These are phyloP conservation scores for Fusarium pseudograminearum DNA, from an alignment of 2,329 filamentous ascomycete genomes.

Conservation along the genomic window DNA sequence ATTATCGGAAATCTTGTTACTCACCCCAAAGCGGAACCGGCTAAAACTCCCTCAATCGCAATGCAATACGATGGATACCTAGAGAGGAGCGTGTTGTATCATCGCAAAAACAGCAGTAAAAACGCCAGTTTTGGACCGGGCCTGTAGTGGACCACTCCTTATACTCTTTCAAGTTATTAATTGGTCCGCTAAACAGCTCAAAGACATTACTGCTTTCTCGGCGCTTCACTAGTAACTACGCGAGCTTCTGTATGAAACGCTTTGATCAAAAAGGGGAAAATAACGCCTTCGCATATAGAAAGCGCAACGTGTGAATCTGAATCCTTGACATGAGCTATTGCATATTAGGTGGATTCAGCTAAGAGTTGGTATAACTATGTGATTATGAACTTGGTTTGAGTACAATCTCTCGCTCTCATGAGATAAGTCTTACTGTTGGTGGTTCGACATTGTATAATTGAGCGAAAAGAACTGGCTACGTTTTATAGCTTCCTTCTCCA, in stretches of 20 bases:
- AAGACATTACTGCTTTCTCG: slow-evolving; percentile 13
- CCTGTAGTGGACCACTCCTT: slow-evolving; percentile 19
- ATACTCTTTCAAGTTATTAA: slow-evolving; percentile 17
- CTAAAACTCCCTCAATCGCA: slow-evolving; percentile 16
- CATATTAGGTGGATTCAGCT: background rate
- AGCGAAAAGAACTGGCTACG: background rate
- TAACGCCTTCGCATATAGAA: slow-evolving; percentile 6
- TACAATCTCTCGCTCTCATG: background rate
- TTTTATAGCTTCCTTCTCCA: background rate
- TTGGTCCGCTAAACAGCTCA: slow-evolving; percentile 36
- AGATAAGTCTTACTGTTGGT: background rate
- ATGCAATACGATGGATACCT: slow-evolving; percentile 8
- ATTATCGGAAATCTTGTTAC: slow-evolving; percentile 18
- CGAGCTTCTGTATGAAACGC: slow-evolving; percentile 12
- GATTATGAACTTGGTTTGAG: slow-evolving; percentile 7
- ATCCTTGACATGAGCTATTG: background rate
- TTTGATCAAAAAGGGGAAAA: slow-evolving; percentile 11
- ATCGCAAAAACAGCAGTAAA: slow-evolving; percentile 17
- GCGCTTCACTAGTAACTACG: slow-evolving; percentile 25
- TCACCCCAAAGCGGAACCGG: slow-evolving; percentile 28
- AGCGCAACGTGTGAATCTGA: slow-evolving; percentile 5
- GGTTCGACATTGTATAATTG: slow-evolving; percentile 11
- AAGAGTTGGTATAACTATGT: background rate
- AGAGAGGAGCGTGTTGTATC: background rate
- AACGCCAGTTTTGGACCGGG: slow-evolving; percentile 14